Evolutionary conservation across 2,329 filamentous ascomycete species (phyloP), one percentile per base, ranked within the genome.

Genomic region (Eurotiales sp.): DNA sequence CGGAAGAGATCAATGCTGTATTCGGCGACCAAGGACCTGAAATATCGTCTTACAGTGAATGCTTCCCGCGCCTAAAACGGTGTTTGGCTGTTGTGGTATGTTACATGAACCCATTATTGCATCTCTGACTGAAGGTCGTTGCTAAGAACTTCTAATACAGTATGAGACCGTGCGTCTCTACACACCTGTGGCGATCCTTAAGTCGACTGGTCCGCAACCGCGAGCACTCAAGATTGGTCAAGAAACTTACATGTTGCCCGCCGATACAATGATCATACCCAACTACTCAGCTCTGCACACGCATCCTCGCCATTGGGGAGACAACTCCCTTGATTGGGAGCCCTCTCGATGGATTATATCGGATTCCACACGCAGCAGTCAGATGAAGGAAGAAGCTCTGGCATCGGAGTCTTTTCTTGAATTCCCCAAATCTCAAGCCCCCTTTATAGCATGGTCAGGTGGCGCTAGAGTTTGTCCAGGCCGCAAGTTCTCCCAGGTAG

Each of bases 401-500:
- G 8, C 40, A 14, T 43, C 40, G 23, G 40, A 29, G 19, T 19
- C 15, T n/a, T 42, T 43, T 19, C 8, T 43, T 15, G 15, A 43
- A 11, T 29, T 43, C 17, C 10, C 23, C 1, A 43, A 30, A 10
- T 25, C 23, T 43, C 23, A 19, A 11, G 14, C 15, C 15, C 40
- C 40, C 4, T 43, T 43, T 12, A 14, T 43, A 12, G 23, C 40
- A 43, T 43, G 40, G 40, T 43, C 40, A 6, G 22, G n/a, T 17
- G 40, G 40, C 17, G n/a, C n/a, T 8, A 22, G 40, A 43, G 23
- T 19, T 29, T 43, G 40, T 43, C 40, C 23, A 12, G 40, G 40
- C n/a, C 40, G 40, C n/a, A 43, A 43, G 6, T 29, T 43, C 14
- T n/a, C 40, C 15, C 40, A 43, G 40, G 40, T 43, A 19, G 40